These are phyloP conservation scores for Keqinozyma sinolaborantium DNA, from an alignment of 1,139 yeast genomes.

Conservation along the genomic window DNA sequence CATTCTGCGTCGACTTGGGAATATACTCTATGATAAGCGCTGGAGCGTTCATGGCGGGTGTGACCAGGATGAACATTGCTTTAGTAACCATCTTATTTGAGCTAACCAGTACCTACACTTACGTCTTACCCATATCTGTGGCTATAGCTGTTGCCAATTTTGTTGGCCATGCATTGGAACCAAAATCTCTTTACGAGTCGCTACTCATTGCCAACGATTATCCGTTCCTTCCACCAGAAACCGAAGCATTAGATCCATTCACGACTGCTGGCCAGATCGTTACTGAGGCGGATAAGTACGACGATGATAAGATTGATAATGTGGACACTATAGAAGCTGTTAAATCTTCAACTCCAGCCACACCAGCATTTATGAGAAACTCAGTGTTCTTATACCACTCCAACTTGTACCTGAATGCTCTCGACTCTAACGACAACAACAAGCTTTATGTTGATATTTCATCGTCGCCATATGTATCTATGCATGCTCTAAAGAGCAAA, in stretches of 20 bases:
- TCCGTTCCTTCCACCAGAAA: slow-evolving; percentile 49
- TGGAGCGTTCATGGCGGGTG: slow-evolving; percentile 69
- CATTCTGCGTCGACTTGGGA: slow-evolving; percentile 47
- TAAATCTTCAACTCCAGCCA: too few relatives aligned
- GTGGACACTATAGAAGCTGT: too few relatives aligned
- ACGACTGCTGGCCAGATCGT: slow-evolving; percentile 37
- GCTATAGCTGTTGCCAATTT: slow-evolving; percentile 58
- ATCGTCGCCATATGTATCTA: slow-evolving; percentile 32
- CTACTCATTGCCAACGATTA: slow-evolving; percentile 48
- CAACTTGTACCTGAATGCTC: too few relatives aligned
- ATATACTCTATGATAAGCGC: slow-evolving; percentile 67
- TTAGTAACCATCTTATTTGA: slow-evolving; percentile 59
- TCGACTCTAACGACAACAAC: too few relatives aligned
- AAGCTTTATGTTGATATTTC: slow-evolving; percentile 36
- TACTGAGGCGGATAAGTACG: slow-evolving; percentile 15
- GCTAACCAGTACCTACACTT: slow-evolving; percentile 56
- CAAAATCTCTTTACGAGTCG: slow-evolving; percentile 50
- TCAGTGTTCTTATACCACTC: too few relatives aligned
- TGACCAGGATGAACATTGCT: slow-evolving; percentile 63
- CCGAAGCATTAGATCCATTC: slow-evolving; percentile 35
- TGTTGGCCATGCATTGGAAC: slow-evolving; percentile 54
- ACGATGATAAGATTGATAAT: too few relatives aligned
- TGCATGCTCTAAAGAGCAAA: slow-evolving; percentile 28
- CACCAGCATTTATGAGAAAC: too few relatives aligned
- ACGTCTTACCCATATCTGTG: slow-evolving; percentile 57